phyloP scores from a whole-genome alignment of 2,329 filamentous ascomycete species.

The Hypoxylon sp. region DNA sequence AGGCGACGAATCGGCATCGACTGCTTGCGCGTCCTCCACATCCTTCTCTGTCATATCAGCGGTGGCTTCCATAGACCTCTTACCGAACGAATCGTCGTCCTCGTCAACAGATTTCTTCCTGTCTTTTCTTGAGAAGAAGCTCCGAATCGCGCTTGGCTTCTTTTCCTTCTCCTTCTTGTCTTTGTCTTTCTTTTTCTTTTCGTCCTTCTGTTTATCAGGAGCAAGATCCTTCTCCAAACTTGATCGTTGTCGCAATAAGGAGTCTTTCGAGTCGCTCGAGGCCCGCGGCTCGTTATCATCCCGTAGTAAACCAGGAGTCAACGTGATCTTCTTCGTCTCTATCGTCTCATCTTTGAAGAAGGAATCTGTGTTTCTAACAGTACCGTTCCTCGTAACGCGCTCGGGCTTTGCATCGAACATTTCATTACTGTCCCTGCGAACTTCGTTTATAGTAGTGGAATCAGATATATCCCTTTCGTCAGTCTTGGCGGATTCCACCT shows the following conservation, averaged over 20 bases:
- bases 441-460: constrained; percentile 39
- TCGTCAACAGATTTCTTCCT: constrained; percentile 69
- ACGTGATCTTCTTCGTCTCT: constrained; percentile 96
- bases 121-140: constrained; percentile 73
- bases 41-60: constrained; percentile 54
- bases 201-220: constrained; percentile 68
- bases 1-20: constrained; percentile 60
- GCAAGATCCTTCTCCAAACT: constrained; percentile 68
- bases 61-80: constrained; percentile 70
- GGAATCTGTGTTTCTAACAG: constrained; percentile 90
- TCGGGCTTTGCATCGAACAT: constrained; percentile 68
- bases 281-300: constrained; percentile 73
- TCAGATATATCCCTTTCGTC: constrained; percentile 53
- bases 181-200: constrained; percentile 75
- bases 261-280: constrained; percentile 60
- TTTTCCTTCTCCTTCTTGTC: constrained; percentile 63
- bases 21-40: constrained; percentile 59
- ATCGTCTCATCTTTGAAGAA: constrained; percentile 97
- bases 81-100: constrained; percentile 71
- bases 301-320: constrained; percentile 91
- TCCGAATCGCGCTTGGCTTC: constrained; percentile 63
- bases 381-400: constrained; percentile 83
- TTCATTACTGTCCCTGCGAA: constrained; percentile 72
- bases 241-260: constrained; percentile 63
- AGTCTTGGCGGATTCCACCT: constrained; percentile 52